These are phyloP conservation scores for Arthrobotrys musiformis DNA, from an alignment of 2,329 filamentous ascomycete species.

Conservation along the genomic window DNA sequence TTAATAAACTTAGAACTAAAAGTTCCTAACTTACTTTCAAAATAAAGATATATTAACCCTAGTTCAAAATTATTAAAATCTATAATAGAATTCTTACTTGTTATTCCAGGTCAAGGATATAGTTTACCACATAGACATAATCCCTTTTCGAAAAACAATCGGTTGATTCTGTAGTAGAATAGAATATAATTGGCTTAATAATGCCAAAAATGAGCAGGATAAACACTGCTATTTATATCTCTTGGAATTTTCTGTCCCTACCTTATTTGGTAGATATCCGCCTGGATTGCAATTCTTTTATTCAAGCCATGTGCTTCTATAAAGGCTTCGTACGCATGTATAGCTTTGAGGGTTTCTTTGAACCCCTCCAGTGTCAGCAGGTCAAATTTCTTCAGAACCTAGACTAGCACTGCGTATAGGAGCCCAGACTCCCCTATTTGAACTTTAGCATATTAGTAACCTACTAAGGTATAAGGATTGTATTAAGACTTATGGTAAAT, in stretches of 20 bases:
- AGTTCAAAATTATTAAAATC: not conserved
- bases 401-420: not conserved
- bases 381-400: not conserved
- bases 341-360: not conserved
- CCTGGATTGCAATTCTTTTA: constrained; percentile 1
- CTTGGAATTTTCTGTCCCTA: not conserved
- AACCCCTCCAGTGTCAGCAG: not conserved
- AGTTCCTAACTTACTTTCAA: constrained; percentile 3
- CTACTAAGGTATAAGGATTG: not conserved
- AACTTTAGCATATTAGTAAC: not conserved
- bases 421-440: not conserved
- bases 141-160: not conserved
- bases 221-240: not conserved
- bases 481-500: not conserved
- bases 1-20: not conserved
- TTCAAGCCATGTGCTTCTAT: not conserved
- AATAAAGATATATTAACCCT: not conserved
- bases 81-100: not conserved
- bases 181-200: not conserved
- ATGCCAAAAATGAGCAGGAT: not conserved
- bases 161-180: not conserved
- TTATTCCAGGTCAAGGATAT: not conserved
- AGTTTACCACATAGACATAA: not conserved
- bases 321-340: not conserved
- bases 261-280: constrained; percentile 5